Evolutionary conservation across 208 protist species (phyloP).

Genomic region (Trypanosoma theileri): DNA sequence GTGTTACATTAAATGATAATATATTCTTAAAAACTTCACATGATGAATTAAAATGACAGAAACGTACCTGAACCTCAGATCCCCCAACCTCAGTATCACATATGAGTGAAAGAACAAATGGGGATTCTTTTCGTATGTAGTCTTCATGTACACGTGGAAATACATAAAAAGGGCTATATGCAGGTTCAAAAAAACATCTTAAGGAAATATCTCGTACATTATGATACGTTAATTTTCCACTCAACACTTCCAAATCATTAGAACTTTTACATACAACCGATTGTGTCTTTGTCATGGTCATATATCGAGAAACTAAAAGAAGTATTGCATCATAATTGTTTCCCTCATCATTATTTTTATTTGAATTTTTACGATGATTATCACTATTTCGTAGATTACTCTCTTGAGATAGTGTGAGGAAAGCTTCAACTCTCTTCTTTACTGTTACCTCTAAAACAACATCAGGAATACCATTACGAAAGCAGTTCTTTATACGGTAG

Average conservation of each 20-base stretch:
- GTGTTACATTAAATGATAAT: constrained; percentile 39
- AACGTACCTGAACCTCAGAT: not conserved
- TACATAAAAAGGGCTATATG: constrained; percentile 39
- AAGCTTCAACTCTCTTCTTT: constrained; percentile 32
- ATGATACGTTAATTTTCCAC: constrained; percentile 32
- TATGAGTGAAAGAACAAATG: constrained; percentile 8
- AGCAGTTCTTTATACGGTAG: constrained; percentile 46
- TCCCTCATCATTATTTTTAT: not conserved
- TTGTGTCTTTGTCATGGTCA: constrained; percentile 22
- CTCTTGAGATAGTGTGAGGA: constrained; percentile 41
- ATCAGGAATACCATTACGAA: constrained; percentile 32
- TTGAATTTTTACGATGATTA: not conserved
- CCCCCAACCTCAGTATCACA: not conserved
- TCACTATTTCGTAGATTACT: constrained; percentile 21
- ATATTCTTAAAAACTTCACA: constrained; percentile 67
- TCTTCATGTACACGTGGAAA: constrained; percentile 25
- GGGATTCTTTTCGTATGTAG: not conserved
- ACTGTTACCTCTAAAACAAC: constrained; percentile 48
- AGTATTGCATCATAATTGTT: constrained; percentile 22
- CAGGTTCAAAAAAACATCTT: constrained; percentile 42
- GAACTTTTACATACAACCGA: constrained; percentile 31
- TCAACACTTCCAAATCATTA: constrained; percentile 40
- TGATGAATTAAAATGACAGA: constrained; percentile 11
- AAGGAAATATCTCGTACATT: constrained; percentile 40
- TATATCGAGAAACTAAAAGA: constrained; percentile 29